Base-by-base conservation (phyloP, 306 rosid species). In the Cyamopsis tetragonoloba region DNA sequence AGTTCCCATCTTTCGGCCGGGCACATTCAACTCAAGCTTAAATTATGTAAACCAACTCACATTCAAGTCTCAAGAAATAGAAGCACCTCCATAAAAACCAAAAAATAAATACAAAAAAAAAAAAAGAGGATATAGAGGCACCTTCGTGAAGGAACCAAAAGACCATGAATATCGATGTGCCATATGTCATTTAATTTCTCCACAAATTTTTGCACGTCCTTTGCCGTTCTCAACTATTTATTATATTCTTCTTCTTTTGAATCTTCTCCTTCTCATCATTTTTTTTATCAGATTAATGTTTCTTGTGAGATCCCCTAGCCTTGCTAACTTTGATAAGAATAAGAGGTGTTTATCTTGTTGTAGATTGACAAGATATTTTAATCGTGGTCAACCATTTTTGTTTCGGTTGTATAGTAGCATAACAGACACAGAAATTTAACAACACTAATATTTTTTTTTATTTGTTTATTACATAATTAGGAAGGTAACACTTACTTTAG, bases 121-220 rank as follows among this genome's bases (percentile, higher is more conserved):
- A n/a, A n/a, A n/a, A n/a, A n/a, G n/a, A n/a, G n/a, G n/a, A n/a
- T n/a, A n/a, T 17, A 9, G 11, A 75, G 15, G 26, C 66, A 42
- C 61, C 34, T 76, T 53, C 7, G 61, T 24, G 0, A 41, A 54
- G 65, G 27, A 62, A 44, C 73, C 62, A 41, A 53, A 62, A 18
- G 69, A 43, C 38, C 19, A 26, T 35, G 62, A 71, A 44, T 55
- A 46, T 71, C 37, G 11, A 54, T 35, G 30, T 43, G 72, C 69
- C 81, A 62, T 13, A 20, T 49, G 74, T 48, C 68, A 62, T 48
- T n/a, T n/a, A n/a, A n/a, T n/a, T 54, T 50, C 54, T 22, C 28
- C 22, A 20, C 5, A 8, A 46, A 0, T 7, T 14, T 5, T 2
- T 24, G 4, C 0, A 12, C 17, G 0, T 6, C 12, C 32, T 27